A percentile compares a stretch with the other conserved stretches of the same genome.
These are phyloP conservation scores for Lithocarpus polystachyus DNA, from an alignment of 306 rosid genomes.

Conservation along the genomic window DNA sequence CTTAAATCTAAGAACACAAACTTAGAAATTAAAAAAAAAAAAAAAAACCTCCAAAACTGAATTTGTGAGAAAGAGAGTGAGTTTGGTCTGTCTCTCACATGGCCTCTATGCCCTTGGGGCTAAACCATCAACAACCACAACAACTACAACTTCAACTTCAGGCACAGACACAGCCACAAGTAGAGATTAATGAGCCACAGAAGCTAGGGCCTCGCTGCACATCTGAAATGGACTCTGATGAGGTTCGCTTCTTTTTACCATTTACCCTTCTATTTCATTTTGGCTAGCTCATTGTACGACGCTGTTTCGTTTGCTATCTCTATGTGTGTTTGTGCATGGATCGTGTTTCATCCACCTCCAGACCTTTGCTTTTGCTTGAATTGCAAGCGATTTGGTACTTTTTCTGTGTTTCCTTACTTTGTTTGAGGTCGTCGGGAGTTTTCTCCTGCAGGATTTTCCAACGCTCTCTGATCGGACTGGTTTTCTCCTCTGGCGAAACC, in stretches of 20 bases:
- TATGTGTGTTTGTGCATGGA: conserved; percentile 20
- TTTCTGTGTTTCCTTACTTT: conserved; percentile 21
- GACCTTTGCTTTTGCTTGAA: conserved; percentile 24
- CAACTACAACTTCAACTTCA: conserved; percentile 33
- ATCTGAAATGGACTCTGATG: conserved; percentile 59
- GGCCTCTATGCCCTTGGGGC: conserved; percentile 77
- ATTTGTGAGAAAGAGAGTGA: conserved; percentile 19
- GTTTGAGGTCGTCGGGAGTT: conserved; percentile 30
- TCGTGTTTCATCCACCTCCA: conserved; percentile 50
- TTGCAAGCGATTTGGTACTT: conserved; percentile 51
- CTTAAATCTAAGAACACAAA: too few species aligned
- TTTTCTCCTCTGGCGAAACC: conserved; percentile 24
- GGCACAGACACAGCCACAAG: conserved; percentile 35
- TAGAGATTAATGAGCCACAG: conserved; percentile 36
- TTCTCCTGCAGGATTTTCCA: conserved; percentile 19
- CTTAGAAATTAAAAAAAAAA: too few species aligned
- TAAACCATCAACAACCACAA: conserved; percentile 51
- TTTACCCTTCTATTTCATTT: background rate
- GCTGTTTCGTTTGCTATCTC: background rate
- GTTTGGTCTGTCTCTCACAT: conserved; percentile 40
- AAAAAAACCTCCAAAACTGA: too few species aligned
- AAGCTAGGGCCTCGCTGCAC: conserved; percentile 40
- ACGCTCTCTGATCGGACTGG: conserved; percentile 7
- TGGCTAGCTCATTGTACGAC: conserved; percentile 6
- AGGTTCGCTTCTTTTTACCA: conserved; percentile 41